Percentiles rank a stretch among this genome's conserved stretches.
phyloP scores from a whole-genome alignment of 2,329 filamentous ascomycete genomes.

The Dactylonectria estremocensis region DNA sequence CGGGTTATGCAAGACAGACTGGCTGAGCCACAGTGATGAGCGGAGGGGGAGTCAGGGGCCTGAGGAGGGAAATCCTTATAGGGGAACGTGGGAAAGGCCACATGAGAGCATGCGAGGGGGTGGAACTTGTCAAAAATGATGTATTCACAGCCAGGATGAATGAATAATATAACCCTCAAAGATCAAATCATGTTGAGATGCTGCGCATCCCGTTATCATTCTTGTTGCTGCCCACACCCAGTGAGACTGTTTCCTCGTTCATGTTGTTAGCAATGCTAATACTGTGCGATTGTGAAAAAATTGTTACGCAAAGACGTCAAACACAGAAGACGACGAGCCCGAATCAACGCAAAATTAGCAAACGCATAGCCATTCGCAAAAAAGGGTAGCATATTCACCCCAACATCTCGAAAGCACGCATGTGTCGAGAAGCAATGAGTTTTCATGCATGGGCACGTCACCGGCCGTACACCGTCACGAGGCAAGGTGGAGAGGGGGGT shows the following conservation, averaged over 20 bases:
- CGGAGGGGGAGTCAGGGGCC: conserved; percentile 31
- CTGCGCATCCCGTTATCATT: conserved; percentile 10
- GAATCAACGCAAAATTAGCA: conserved; percentile 4
- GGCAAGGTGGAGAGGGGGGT: neutral
- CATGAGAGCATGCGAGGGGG: conserved; percentile 13
- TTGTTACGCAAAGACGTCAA: neutral
- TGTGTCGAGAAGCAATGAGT: neutral
- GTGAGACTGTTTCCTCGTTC: neutral
- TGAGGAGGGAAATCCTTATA: conserved; percentile 37
- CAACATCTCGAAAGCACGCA: neutral
- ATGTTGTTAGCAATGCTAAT: conserved; percentile 1
- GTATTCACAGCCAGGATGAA: conserved; percentile 37
- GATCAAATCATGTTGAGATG: conserved; percentile 29
- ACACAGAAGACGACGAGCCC: neutral
- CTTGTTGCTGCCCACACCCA: neutral
- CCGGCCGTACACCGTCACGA: neutral
- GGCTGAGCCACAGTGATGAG: conserved; percentile 24
- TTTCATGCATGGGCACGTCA: neutral
- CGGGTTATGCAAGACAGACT: conserved; percentile 25
- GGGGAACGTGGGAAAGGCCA: conserved; percentile 5
- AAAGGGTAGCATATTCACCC: neutral
- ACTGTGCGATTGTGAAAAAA: neutral
- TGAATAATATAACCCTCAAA: conserved; percentile 46
- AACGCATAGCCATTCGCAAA: neutral
- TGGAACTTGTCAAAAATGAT: conserved; percentile 37